phyloP scores from a whole-genome alignment of 2,329 filamentous ascomycete genomes.

The Aspergillus fumigatus region DNA sequence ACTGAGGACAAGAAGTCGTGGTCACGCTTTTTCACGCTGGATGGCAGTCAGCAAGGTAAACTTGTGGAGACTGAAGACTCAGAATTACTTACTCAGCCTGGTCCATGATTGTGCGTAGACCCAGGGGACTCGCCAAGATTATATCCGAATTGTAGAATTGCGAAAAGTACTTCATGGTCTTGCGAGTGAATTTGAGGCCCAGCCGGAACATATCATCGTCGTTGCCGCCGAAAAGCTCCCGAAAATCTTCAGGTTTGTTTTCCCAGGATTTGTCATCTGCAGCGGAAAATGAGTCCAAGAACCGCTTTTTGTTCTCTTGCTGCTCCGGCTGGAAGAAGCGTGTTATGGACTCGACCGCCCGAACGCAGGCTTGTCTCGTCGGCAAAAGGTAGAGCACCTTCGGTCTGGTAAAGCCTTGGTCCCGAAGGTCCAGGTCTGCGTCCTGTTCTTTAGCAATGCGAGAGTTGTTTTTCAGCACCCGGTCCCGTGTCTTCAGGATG shows the following conservation, averaged over 20 bases:
- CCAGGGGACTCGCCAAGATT: constrained; percentile 84
- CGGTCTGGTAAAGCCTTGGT: constrained; percentile 92
- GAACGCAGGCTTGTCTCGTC: constrained; percentile 79
- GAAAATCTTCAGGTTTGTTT: constrained; percentile 80
- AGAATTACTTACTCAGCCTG: constrained; percentile 57
- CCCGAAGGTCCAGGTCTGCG: constrained; percentile 69
- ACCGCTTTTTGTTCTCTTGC: constrained; percentile 90
- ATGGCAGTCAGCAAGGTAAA: constrained; percentile 1
- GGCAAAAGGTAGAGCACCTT: constrained; percentile 89
- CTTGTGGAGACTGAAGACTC: constrained; percentile 9
- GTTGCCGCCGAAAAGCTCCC: constrained; percentile 85
- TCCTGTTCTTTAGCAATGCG: constrained; percentile 65
- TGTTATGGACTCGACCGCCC: constrained; percentile 71
- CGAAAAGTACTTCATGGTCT: constrained; percentile 90
- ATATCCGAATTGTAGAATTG: constrained; percentile 97
- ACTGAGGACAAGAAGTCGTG: constrained; percentile 91
- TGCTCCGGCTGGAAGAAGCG: constrained; percentile 76
- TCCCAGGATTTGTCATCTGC: constrained; percentile 64
- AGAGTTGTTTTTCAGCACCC: constrained; percentile 87
- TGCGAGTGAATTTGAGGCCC: constrained; percentile 94
- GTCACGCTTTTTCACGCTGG: constrained; percentile 62
- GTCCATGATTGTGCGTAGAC: constrained; percentile 84
- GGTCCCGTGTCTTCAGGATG: constrained; percentile 86
- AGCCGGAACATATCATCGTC: constrained; percentile 96
- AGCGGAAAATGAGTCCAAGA: constrained; percentile 75